Evolutionary conservation across 768 basidiomycete genomes (phyloP).

Genomic region (Auricularia sp.): DNA sequence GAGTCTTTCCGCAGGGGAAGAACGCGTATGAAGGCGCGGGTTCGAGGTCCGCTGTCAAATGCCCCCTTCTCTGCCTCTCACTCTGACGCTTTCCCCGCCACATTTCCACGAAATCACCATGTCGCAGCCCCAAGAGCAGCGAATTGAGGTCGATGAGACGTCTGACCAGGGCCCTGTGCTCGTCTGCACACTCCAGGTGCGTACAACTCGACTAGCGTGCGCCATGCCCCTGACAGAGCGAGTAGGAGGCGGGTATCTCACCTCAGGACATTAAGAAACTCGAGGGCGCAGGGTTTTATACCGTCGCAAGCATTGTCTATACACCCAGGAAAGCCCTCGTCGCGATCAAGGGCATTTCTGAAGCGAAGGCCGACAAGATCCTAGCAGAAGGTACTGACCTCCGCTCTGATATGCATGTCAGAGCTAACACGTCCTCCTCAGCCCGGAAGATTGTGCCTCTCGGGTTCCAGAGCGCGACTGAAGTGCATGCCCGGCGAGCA

Average conservation of each 20-base stretch:
- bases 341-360: conserved; percentile 92
- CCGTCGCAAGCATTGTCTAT: conserved; percentile 91
- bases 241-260: conserved; percentile 81
- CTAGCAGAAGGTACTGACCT: conserved; percentile 59
- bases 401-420: no score
- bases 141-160: conserved; percentile 40
- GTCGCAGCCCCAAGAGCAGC: conserved; percentile 44
- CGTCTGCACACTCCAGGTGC: conserved; percentile 50
- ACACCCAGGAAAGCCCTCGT: conserved; percentile 90
- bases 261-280: conserved; percentile 93
- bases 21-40: conserved; percentile 5
- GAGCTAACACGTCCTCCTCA: conserved; percentile 20
- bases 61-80: background rate
- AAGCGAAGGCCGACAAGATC: conserved; percentile 97
- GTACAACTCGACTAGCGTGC: conserved; percentile 3
- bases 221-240: conserved; percentile 7
- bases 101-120: conserved; percentile 20
- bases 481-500: conserved; percentile 87
- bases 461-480: conserved; percentile 96
- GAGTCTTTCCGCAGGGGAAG: background rate
- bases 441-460: conserved; percentile 94
- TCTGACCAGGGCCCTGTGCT: conserved; percentile 72
- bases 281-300: conserved; percentile 80
- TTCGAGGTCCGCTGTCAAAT: background rate
- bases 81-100: conserved; percentile 2